Evolutionary conservation across 169 alveolate species (phyloP).

Genomic region (Eimeria mitis): DNA sequence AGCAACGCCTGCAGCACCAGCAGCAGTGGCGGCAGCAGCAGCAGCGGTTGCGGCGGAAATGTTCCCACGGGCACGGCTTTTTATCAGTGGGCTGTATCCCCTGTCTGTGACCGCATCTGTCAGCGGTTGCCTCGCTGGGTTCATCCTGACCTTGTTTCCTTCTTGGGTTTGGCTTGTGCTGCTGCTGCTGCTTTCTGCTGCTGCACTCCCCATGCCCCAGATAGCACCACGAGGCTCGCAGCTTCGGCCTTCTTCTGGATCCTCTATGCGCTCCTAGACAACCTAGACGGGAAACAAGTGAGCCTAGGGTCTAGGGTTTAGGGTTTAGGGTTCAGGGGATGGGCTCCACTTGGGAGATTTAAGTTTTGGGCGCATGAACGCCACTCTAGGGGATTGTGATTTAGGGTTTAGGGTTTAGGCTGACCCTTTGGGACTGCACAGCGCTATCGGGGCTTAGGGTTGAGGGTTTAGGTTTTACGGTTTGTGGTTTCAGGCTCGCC

Average conservation of each 20-base stretch:
- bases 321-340: not conserved
- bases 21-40: not conserved
- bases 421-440: no score
- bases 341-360: not conserved
- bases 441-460: not conserved
- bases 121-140: conserved; percentile 15
- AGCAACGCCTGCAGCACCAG: not conserved
- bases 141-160: conserved; percentile 55
- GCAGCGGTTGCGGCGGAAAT: conserved; percentile 15
- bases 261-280: conserved; percentile 57
- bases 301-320: conserved; percentile 24
- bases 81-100: conserved; percentile 58
- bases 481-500: conserved; percentile 68
- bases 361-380: not conserved
- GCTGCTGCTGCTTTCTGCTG: conserved; percentile 58
- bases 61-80: conserved; percentile 6
- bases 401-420: conserved; percentile 11
- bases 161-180: conserved; percentile 54
- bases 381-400: not conserved
- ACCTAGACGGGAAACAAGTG: conserved; percentile 77
- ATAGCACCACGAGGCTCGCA: not conserved
- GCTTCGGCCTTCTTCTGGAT: conserved; percentile 70
- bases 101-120: conserved; percentile 63
- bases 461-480: conserved; percentile 14
- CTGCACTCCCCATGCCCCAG: conserved; percentile 7